Conservation (phyloP, 805 yeast species). For the Barnettozyma sucrosica region DNA sequence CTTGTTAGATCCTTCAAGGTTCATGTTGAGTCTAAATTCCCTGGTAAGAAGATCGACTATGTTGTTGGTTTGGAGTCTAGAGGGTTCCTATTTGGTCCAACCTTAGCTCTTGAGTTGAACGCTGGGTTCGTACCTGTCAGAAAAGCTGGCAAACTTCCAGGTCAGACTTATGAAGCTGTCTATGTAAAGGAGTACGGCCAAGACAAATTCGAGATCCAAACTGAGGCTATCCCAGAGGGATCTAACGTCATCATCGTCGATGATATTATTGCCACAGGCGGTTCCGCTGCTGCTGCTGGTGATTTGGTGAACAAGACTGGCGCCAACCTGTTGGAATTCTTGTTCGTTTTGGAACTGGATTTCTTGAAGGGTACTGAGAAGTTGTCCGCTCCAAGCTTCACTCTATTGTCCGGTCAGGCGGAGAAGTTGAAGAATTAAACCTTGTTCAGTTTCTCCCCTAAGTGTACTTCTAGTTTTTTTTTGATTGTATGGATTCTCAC, state of each 20-base stretch:
- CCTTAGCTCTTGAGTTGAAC: slow-evolving; percentile 81
- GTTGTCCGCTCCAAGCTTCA: slow-evolving; percentile 81
- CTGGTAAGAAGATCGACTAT: slow-evolving; percentile 67
- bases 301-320: slow-evolving; percentile 63
- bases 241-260: slow-evolving; percentile 84
- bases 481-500: too few relatives aligned
- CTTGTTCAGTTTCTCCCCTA: too few relatives aligned
- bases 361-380: slow-evolving; percentile 91
- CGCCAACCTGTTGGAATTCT: slow-evolving; percentile 71
- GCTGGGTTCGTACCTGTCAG: slow-evolving; percentile 95
- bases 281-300: slow-evolving; percentile 93
- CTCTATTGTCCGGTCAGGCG: slow-evolving; percentile 77
- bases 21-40: slow-evolving; percentile 55
- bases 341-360: slow-evolving; percentile 90
- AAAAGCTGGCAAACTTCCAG: slow-evolving; percentile 94
- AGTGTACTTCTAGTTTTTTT: neutral
- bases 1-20: slow-evolving; percentile 73
- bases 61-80: slow-evolving; percentile 94
- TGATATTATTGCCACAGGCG: slow-evolving; percentile 97
- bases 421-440: slow-evolving; percentile 36
- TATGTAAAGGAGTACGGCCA: slow-evolving; percentile 90
- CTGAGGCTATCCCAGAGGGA: slow-evolving; percentile 71
- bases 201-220: slow-evolving; percentile 86
- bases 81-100: slow-evolving; percentile 95
- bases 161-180: slow-evolving; percentile 63